Conservation (phyloP, 495 filamentous ascomycete species). For the Penicillium odoratum region DNA sequence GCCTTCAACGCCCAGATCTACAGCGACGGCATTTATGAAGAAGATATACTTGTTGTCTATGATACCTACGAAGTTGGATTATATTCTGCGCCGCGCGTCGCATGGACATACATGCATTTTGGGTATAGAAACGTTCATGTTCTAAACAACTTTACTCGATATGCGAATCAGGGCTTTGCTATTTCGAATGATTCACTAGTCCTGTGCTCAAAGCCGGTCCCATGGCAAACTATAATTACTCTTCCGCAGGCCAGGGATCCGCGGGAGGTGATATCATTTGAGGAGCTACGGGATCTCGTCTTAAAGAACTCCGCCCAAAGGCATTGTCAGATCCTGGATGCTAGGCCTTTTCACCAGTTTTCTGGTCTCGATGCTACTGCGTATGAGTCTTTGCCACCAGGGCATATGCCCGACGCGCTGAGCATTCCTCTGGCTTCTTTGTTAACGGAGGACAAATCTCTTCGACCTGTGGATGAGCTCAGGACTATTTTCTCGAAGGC, state of each 20-base stretch:
- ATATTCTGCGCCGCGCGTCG: conserved; percentile 34
- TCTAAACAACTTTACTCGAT: conserved; percentile 35
- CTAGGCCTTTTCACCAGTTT: background rate
- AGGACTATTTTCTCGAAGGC: conserved; percentile 19
- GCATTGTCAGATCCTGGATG: background rate
- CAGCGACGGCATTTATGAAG: conserved; percentile 16
- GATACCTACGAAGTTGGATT: conserved; percentile 30
- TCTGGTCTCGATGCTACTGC: conserved; percentile 14
- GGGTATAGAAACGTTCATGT: conserved; percentile 31
- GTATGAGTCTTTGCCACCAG: conserved; percentile 17
- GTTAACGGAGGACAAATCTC: conserved; percentile 16
- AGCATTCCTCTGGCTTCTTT: conserved; percentile 32
- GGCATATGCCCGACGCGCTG: conserved; percentile 33
- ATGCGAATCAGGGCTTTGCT: background rate
- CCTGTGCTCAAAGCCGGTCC: too few relatives aligned
- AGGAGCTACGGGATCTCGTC: background rate
- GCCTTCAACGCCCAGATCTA: too few relatives aligned
- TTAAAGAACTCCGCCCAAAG: background rate
- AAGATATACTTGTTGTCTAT: conserved; percentile 36
- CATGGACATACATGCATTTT: conserved; percentile 31
- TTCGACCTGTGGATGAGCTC: conserved; percentile 18
- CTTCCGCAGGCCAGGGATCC: background rate
- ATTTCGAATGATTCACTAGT: background rate
- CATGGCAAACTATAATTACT: too few relatives aligned
- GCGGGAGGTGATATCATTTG: background rate